A percentile compares a stretch with the other conserved stretches of the same genome.
These are phyloP conservation scores for Atalantia buxifolia DNA, from an alignment of 345 rosid genomes.

Conservation along the genomic window DNA sequence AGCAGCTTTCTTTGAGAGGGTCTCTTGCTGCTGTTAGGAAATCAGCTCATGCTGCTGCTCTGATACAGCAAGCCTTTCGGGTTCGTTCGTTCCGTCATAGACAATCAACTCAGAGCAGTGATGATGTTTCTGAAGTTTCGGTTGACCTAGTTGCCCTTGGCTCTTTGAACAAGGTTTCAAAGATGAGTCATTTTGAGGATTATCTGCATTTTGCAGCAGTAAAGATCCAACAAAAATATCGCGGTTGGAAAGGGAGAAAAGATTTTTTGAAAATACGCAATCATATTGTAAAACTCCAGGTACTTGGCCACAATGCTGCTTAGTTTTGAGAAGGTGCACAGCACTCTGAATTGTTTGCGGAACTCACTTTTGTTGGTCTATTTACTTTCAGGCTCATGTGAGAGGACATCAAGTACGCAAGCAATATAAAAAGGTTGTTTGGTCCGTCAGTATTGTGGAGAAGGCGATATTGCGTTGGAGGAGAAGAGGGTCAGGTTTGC, in stretches of 20 bases:
- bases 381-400: conserved; percentile 54
- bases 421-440: conserved; percentile 54
- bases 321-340: background rate
- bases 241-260: conserved; percentile 67
- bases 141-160: conserved; percentile 48
- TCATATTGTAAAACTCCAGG: conserved; percentile 65
- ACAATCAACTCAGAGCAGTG: conserved; percentile 25
- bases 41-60: conserved; percentile 60
- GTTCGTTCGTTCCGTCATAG: conserved; percentile 39
- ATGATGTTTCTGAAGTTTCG: conserved; percentile 33
- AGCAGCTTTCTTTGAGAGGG: conserved; percentile 44
- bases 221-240: conserved; percentile 58
- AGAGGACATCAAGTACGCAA: conserved; percentile 65
- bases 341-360: background rate
- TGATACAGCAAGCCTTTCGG: conserved; percentile 50
- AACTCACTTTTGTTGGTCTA: background rate
- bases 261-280: conserved; percentile 51
- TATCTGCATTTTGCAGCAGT: conserved; percentile 60
- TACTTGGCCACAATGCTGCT: conserved; percentile 8
- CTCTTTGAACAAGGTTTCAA: conserved; percentile 33
- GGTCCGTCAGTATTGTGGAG: conserved; percentile 64
- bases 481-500: conserved; percentile 54
- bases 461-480: conserved; percentile 71
- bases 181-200: conserved; percentile 46
- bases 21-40: conserved; percentile 66